Base-by-base conservation (phyloP, 108 stramenopile species). In the Cyclotella baltica region DNA sequence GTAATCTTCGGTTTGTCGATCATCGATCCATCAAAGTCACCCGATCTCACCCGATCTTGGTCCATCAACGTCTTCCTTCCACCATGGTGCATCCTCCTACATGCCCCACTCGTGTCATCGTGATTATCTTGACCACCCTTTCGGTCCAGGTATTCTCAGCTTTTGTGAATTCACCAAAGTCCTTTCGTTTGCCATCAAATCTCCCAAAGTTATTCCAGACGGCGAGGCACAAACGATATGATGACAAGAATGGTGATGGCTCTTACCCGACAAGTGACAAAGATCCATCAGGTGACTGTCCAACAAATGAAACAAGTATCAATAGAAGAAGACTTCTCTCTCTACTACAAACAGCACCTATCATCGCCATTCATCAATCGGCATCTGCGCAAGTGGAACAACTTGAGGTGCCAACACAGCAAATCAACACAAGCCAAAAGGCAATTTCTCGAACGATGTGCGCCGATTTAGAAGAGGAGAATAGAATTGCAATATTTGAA, bases 401-500 rank as follows among this genome's bases (percentile, higher is more conserved):
- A n/a, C 51, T 61, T 15, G 59, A 61, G 31, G 33, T 31, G 20
- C 59, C 59, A 31, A n/a, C 55, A 5, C 59, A 15, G 1, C 59
- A 61, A 61, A 34, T 61, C 59, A 61, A 34, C 34, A 34, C 59
- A 15, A n/a, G 59, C 33, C 59, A 61, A 34, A 61, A 31, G 33
- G 33, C 59, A 4, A 4, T 31, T 8, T 61, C 59, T 33, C 30
- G 59, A 15, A 34, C 34, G 5, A n/a, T 64, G n/a, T 71, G 77
- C 38, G 70, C 70, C 0, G 70, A 66, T 48, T 65, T 67, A 10
- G 67, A 70, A 34, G 91, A 92, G 59, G 72, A 72, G 29, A 75
- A 88, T n/a, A 76, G 90, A 19, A 93, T 93, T 65, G 82, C 85
- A 15, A 81, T 91, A 0, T 93, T 93, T 76, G 89, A 93, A 79